Base-by-base conservation (phyloP, 306 rosid genomes). In the Casuarina glauca region DNA sequence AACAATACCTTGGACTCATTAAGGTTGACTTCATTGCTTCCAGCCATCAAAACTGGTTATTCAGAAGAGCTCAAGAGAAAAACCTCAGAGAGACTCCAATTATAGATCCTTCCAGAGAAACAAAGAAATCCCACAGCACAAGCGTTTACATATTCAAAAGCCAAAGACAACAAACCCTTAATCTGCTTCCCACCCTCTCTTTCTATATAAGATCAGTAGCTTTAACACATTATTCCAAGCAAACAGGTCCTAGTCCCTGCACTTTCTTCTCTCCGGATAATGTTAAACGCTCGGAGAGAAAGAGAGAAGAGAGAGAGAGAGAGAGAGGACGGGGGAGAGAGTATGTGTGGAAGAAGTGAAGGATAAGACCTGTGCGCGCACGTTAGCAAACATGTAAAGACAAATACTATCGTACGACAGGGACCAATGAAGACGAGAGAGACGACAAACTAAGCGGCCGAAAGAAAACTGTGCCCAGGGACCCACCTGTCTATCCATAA, bases 1-100 rank as follows among this genome's bases (percentile, higher is more conserved):
- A 10, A 9, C 36, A 60, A 48, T 32, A 90, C 97, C 96, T 49
- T 90, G 60, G 97, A 90, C 68, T 93, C 97, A 54, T 75, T 90
- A 81, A 86, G 79, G 84, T 93, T 85, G 78, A 89, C 85, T 80
- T 90, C 89, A 75, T 87, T 84, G 79, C 81, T 84, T 67, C 88
- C 97, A 63, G 90, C 92, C 97, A 93, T 93, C 74, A 81, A 53
- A 84, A 74, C 50, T 17, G 20, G 61, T 4, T 64, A 3, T 70
- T 19, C 48, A 42, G n/a, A 53, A 44, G 38, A 36, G 17, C 43
- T 48, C n/a, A 68, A 42, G 49, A 44, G 26, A 43, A 48, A 45
- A 4, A 57, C 2, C 54, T 48, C 15, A 10, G 19, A 41, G 58
- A 9, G 62, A 80, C 78, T 12, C 62, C 45, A 42, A 73, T 43